Percentiles rank a stretch among this genome's conserved stretches.
Conservation (phyloP, 176 grass and related monocot species). For the Musa troglodytarum region DNA sequence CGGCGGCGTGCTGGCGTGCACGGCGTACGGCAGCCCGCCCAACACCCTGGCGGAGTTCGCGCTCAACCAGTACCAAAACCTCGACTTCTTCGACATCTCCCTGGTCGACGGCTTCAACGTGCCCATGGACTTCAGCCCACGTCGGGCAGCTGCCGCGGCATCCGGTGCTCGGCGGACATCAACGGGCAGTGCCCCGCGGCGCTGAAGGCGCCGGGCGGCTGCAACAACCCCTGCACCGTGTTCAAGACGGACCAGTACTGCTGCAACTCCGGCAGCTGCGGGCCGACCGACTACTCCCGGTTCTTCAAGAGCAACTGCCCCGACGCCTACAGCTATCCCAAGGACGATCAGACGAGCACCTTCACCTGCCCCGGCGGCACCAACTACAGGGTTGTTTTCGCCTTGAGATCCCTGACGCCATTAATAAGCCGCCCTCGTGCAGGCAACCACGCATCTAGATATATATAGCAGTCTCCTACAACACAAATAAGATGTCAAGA, state of each 20-base stretch:
- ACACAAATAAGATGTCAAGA: too few species aligned
- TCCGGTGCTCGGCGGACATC: slow-evolving; percentile 18
- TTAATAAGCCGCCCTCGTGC: too few species aligned
- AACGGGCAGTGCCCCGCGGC: slow-evolving; percentile 23
- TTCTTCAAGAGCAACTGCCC: slow-evolving; percentile 50
- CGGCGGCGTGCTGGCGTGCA: slow-evolving; percentile 32
- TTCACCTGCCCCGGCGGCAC: slow-evolving; percentile 41
- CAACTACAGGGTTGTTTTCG: slow-evolving; percentile 33
- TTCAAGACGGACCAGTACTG: slow-evolving; percentile 34
- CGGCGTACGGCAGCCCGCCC: slow-evolving; percentile 19
- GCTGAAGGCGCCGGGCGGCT: slow-evolving; percentile 26
- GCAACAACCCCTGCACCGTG: slow-evolving; percentile 34
- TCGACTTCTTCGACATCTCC: slow-evolving; percentile 50
- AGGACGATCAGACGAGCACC: slow-evolving; percentile 34
- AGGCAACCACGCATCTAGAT: too few species aligned
- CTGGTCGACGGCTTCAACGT: slow-evolving; percentile 54
- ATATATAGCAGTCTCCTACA: too few species aligned
- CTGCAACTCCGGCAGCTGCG: slow-evolving; percentile 7
- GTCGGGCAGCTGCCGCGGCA: slow-evolving; percentile 13
- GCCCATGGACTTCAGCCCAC: slow-evolving; percentile 35
- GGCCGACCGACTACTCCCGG: slow-evolving; percentile 32
- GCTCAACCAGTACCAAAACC: slow-evolving; percentile 17
- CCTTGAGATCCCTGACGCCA: too few species aligned
- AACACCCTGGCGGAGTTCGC: slow-evolving; percentile 46
- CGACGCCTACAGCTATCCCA: slow-evolving; percentile 50